phyloP scores from a whole-genome alignment of 2,329 filamentous ascomycete species.

The Didymella exigua region DNA sequence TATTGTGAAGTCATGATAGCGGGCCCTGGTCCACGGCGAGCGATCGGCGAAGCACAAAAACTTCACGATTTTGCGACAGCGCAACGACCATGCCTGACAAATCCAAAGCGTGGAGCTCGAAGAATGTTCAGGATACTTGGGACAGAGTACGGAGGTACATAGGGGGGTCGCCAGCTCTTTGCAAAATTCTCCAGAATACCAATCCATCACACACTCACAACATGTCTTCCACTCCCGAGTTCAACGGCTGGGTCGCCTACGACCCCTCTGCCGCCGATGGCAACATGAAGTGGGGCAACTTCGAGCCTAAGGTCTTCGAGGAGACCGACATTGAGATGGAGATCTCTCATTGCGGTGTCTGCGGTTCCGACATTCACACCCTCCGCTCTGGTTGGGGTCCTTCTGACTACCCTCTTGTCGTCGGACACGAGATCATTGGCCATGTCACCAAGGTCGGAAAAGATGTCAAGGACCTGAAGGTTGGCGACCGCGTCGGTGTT shows the following conservation, averaged over 20 bases:
- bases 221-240: slow-evolving; percentile 49
- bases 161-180: background rate
- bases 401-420: slow-evolving; percentile 55
- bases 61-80: slow-evolving; percentile 20
- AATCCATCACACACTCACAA: background rate
- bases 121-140: slow-evolving; percentile 4
- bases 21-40: slow-evolving; percentile 27
- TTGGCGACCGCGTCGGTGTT: slow-evolving; percentile 65
- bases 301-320: slow-evolving; percentile 55
- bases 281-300: slow-evolving; percentile 60
- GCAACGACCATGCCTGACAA: slow-evolving; percentile 28
- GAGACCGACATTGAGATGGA: slow-evolving; percentile 66
- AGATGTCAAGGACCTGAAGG: slow-evolving; percentile 57
- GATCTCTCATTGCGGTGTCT: slow-evolving; percentile 50
- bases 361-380: slow-evolving; percentile 44
- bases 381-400: slow-evolving; percentile 53
- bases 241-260: slow-evolving; percentile 63
- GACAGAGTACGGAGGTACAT: slow-evolving; percentile 3
- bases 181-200: background rate
- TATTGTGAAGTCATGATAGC: slow-evolving; percentile 19
- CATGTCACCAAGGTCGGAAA: slow-evolving; percentile 46
- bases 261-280: slow-evolving; percentile 57
- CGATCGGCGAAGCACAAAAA: slow-evolving; percentile 34
- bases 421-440: slow-evolving; percentile 52
- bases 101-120: slow-evolving; percentile 15